Evolutionary conservation across 2,329 filamentous ascomycete genomes (phyloP).

Genomic region (Microdochium paspali): DNA sequence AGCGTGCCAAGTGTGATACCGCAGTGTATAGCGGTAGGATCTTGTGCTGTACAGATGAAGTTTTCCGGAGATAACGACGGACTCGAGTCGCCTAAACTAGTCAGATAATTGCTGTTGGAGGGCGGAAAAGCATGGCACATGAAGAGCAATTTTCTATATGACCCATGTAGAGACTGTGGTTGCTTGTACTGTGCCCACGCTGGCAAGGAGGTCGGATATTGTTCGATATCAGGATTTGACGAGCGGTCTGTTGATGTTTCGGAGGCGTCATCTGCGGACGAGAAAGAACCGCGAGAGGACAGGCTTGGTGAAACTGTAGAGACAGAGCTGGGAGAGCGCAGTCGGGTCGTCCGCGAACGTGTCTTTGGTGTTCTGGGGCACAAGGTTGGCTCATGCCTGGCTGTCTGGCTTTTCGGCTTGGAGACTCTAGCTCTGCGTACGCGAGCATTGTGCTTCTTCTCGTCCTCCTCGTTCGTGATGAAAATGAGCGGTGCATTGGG

Average conservation of each 20-base stretch:
- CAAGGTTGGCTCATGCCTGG: neutral
- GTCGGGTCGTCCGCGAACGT: neutral
- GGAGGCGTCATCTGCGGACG: neutral
- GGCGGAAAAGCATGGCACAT: slow-evolving; percentile 6
- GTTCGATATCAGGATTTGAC: neutral
- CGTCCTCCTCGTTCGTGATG: slow-evolving; percentile 3
- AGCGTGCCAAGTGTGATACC: slow-evolving; percentile 5
- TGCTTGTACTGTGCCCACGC: slow-evolving; percentile 7
- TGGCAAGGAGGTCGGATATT: slow-evolving; percentile 1
- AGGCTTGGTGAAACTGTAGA: neutral
- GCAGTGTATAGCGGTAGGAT: slow-evolving; percentile 7
- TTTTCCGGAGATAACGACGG: neutral
- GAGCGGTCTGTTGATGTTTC: neutral
- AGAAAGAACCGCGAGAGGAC: neutral
- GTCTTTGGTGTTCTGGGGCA: neutral
- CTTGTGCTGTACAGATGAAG: slow-evolving; percentile 3
- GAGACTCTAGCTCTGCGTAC: neutral
- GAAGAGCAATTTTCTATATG: slow-evolving; percentile 3
- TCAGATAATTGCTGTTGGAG: neutral
- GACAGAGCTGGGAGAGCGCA: neutral
- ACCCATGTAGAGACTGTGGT: neutral
- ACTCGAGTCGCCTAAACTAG: neutral
- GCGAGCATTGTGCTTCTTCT: slow-evolving; percentile 1
- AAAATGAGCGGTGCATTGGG: slow-evolving; percentile 4
- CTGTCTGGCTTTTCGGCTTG: neutral